phyloP scores from a whole-genome alignment of 2,329 filamentous ascomycete species.

The Epichloe uncinata region DNA sequence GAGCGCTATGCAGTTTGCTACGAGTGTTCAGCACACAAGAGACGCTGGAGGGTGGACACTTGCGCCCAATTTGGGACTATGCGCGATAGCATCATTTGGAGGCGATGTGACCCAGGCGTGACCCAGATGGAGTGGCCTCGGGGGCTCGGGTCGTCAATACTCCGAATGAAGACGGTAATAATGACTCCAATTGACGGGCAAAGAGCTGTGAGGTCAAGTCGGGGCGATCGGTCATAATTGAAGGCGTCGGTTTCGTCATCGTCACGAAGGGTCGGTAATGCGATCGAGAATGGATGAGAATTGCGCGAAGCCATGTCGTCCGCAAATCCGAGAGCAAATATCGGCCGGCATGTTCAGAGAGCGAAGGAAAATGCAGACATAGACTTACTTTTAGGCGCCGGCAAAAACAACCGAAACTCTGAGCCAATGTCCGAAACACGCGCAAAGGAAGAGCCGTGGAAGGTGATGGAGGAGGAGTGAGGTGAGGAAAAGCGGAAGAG shows the following conservation, averaged over 20 bases:
- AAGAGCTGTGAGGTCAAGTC: background rate
- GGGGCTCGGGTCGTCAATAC: no score
- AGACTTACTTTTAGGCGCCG: conserved; percentile 42
- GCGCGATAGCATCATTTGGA: background rate
- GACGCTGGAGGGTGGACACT: background rate
- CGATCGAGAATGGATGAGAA: conserved; percentile 2
- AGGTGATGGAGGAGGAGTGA: conserved; percentile 20
- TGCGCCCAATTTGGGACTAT: background rate
- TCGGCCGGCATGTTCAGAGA: background rate
- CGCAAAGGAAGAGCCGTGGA: conserved; percentile 33
- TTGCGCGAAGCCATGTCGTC: conserved; percentile 1
- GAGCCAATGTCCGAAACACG: conserved; percentile 31
- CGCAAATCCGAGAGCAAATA: background rate
- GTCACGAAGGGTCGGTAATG: conserved; percentile 8
- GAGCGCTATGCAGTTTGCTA: background rate
- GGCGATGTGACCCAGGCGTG: no score
- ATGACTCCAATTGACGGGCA: background rate
- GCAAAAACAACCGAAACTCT: conserved; percentile 33
- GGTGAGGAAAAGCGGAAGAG: conserved; percentile 11
- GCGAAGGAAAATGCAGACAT: conserved; percentile 6
- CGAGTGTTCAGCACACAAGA: background rate
- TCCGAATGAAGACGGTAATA: background rate
- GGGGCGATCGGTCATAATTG: background rate
- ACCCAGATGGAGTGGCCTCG: no score
- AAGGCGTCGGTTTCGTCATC: conserved; percentile 6